phyloP scores from a whole-genome alignment of 805 yeast species.

The Kurtzmaniella cleridarum region DNA sequence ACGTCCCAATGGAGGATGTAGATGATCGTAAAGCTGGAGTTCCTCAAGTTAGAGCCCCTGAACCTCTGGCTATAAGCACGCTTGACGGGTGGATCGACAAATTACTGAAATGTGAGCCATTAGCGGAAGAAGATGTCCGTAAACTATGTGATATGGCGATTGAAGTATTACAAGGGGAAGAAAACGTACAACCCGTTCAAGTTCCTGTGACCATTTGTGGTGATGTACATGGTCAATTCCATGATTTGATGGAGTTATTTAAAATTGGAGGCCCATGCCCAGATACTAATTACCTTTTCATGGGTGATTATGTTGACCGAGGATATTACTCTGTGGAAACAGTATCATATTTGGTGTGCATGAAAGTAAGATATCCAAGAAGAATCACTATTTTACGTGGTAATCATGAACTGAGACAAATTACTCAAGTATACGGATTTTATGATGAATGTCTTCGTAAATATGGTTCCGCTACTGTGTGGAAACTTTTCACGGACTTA shows the following conservation, averaged over 20 bases:
- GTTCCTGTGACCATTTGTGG: conserved; percentile 98
- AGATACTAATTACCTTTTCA: conserved; percentile 42
- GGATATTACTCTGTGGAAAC: conserved; percentile 91
- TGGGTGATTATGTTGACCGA: conserved; percentile 80
- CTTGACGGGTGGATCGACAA: conserved; percentile 86
- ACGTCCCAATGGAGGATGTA: conserved; percentile 82
- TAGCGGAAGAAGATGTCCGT: conserved; percentile 74
- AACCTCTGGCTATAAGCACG: conserved; percentile 45
- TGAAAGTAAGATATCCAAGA: conserved; percentile 88
- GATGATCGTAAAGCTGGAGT: conserved; percentile 17
- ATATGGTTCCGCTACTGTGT: conserved; percentile 87
- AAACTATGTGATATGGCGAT: conserved; percentile 84
- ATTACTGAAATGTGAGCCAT: conserved; percentile 72
- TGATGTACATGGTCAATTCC: conserved; percentile 95
- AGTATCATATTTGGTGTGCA: conserved; percentile 78
- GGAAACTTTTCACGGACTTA: conserved; percentile 88
- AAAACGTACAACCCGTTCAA: conserved; percentile 90
- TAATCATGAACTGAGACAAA: conserved; percentile 92
- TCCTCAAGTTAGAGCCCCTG: conserved; percentile 2
- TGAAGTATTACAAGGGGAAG: conserved; percentile 85
- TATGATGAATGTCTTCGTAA: conserved; percentile 93
- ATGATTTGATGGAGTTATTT: conserved; percentile 87
- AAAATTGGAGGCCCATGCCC: conserved; percentile 73
- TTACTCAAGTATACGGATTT: conserved; percentile 93
- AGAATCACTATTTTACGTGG: conserved; percentile 92